Base-by-base conservation (phyloP, 2,329 filamentous ascomycete genomes). In the Phoma sp. region DNA sequence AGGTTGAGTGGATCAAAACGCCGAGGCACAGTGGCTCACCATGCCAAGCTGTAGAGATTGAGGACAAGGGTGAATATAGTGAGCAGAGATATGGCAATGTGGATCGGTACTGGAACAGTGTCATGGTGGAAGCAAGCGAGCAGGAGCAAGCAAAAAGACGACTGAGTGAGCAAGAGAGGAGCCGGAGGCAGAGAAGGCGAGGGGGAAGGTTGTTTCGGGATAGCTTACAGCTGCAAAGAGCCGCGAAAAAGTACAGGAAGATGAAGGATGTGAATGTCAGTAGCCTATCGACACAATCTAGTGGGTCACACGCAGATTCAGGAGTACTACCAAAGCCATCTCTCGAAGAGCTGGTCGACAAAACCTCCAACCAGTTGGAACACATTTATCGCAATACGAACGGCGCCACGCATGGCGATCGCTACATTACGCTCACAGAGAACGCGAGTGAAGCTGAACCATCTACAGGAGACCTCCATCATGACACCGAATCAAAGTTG, bases 31-130 rank as follows among this genome's bases (percentile, higher is more conserved):
- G 27, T 12, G 33, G 32, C n/a, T 51, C 36, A 21, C 37, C n/a
- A 4, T n/a, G 19, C n/a, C 22, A 47, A 17, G 37, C 67, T 40
- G 50, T 59, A 1, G 45, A 55, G 2, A 61, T 65, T 24, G 49
- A 51, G 13, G 60, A 67, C 24, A 45, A 38, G n/a, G 65, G 65
- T 1, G 52, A 58, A 17, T 59, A 58, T 21, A 58, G 29, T 19
- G 31, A 54, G 3, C 40, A 46, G 29, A 43, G 59, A 17, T 65
- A 67, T 37, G 48, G 41, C 8, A 47, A 59, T 21, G 40, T 57
- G 6, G 37, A 65, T 17, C n/a, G 60, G 6, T 68, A 55, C 24
- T 64, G 61, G 51, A 68, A 67, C 40, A 64, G 60, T 33, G 51
- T 51, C 2, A 67, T 67, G 62, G 22, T 59, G 1, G 65, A 59